These are phyloP conservation scores for Paramecium caudatum DNA, from an alignment of 73 alveolate genomes.

Conservation along the genomic window DNA sequence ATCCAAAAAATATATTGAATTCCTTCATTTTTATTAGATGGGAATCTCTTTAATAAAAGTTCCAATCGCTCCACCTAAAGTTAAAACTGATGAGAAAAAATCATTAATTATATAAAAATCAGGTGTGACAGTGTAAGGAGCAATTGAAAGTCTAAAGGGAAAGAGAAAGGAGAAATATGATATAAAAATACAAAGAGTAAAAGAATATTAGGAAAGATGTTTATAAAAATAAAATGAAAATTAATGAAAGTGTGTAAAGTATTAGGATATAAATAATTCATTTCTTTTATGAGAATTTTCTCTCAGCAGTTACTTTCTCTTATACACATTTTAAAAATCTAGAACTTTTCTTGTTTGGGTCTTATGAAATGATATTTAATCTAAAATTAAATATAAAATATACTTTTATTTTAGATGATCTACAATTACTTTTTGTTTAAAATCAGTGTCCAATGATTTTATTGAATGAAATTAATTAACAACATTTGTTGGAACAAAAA, in stretches of 20 bases:
- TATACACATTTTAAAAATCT: no score
- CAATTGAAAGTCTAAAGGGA: conserved; percentile 28
- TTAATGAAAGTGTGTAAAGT: no score
- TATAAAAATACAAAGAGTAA: neutral
- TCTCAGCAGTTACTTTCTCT: no score
- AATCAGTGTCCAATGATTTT: conserved; percentile 5
- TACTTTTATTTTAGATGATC: conserved; percentile 5
- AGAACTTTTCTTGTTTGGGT: no score
- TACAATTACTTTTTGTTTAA: neutral
- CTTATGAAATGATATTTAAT: no score
- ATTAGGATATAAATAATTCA: no score
- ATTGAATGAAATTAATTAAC: neutral
- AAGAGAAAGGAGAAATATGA: conserved; percentile 68
- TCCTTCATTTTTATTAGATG: conserved; percentile 31
- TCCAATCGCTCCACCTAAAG: neutral
- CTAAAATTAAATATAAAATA: no score
- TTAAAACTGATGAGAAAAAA: neutral
- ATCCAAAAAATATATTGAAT: conserved; percentile 29
- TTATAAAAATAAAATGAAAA: neutral
- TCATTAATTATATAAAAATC: conserved; percentile 19
- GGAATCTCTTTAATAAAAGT: neutral
- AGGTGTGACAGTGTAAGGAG: conserved; percentile 52
- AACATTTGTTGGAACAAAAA: neutral
- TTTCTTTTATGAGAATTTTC: no score
- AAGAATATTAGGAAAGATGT: conserved; percentile 50